Conservation (phyloP, 805 yeast genomes). For the Barnettozyma californica region DNA sequence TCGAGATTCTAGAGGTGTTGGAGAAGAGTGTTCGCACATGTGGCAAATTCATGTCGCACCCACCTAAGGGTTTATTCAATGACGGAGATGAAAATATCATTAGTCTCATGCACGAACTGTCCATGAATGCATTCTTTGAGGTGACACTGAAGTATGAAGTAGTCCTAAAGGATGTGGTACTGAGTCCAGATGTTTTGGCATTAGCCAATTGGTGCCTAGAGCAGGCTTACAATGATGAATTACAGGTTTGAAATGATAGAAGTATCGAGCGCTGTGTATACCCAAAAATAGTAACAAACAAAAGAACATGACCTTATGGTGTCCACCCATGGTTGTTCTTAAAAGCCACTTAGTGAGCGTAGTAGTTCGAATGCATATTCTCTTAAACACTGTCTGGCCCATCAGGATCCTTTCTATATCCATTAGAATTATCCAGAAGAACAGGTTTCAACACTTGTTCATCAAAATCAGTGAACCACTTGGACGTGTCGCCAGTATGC, state of each 20-base stretch:
- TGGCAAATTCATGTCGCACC: constrained; percentile 39
- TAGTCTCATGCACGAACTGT: constrained; percentile 53
- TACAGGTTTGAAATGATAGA: constrained; percentile 9
- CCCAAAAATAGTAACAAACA: neutral
- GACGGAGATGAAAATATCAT: constrained; percentile 37
- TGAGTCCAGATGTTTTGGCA: constrained; percentile 58
- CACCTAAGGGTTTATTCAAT: constrained; percentile 22
- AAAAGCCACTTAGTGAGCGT: neutral
- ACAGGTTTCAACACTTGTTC: constrained; percentile 93
- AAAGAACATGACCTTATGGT: neutral
- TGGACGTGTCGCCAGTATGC: constrained; percentile 66
- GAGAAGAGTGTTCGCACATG: constrained; percentile 56
- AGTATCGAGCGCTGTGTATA: neutral
- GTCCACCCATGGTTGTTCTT: neutral
- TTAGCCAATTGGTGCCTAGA: constrained; percentile 73
- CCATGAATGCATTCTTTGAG: constrained; percentile 59
- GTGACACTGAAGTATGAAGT: constrained; percentile 60
- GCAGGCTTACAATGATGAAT: constrained; percentile 47
- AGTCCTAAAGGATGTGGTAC: constrained; percentile 56
- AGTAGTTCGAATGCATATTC: neutral
- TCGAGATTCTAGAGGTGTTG: constrained; percentile 53
- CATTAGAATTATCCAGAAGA: constrained; percentile 51
- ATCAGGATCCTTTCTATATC: neutral
- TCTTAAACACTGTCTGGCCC: neutral
- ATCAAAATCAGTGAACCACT: constrained; percentile 92